phyloP scores from a whole-genome alignment of 495 filamentous ascomycete genomes.

The Arthonia radiata region DNA sequence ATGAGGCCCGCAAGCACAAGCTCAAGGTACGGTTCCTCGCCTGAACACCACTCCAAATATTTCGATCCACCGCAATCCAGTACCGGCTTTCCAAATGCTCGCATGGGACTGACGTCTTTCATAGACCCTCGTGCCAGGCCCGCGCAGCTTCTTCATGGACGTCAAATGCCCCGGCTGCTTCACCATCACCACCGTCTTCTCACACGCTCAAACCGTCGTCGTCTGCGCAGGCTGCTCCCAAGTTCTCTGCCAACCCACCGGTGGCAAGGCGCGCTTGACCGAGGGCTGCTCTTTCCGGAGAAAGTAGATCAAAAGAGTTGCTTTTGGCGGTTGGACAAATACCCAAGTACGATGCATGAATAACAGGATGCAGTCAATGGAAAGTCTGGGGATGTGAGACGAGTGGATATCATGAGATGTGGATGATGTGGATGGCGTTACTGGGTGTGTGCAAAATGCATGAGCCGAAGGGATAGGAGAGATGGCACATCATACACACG shows the following conservation, averaged over 20 bases:
- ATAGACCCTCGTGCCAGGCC: conserved; percentile 77
- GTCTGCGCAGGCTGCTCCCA: conserved; percentile 74
- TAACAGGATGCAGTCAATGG: too few relatives aligned
- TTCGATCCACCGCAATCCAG: not conserved
- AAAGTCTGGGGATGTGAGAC: too few relatives aligned
- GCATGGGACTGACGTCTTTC: conserved; percentile 3
- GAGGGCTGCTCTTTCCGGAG: conserved; percentile 98
- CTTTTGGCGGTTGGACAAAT: too few relatives aligned
- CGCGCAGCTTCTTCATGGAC: conserved; percentile 99
- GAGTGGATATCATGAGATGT: too few relatives aligned
- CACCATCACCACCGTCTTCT: conserved; percentile 99
- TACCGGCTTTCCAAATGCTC: not conserved
- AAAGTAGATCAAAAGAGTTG: too few relatives aligned
- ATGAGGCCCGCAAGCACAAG: conserved; percentile 98
- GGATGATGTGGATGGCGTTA: too few relatives aligned
- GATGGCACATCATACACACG: too few relatives aligned
- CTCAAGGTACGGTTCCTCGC: conserved; percentile 52
- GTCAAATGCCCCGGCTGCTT: conserved; percentile 99
- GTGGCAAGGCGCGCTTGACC: conserved; percentile 88
- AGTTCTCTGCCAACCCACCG: conserved; percentile 92
- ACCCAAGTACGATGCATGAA: too few relatives aligned
- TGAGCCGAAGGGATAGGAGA: too few relatives aligned
- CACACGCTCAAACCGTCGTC: conserved; percentile 98
- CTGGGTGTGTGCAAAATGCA: too few relatives aligned
- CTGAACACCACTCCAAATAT: conserved; percentile 7